phyloP scores from a whole-genome alignment of 768 basidiomycete genomes.

The Heimioporus sp. region DNA sequence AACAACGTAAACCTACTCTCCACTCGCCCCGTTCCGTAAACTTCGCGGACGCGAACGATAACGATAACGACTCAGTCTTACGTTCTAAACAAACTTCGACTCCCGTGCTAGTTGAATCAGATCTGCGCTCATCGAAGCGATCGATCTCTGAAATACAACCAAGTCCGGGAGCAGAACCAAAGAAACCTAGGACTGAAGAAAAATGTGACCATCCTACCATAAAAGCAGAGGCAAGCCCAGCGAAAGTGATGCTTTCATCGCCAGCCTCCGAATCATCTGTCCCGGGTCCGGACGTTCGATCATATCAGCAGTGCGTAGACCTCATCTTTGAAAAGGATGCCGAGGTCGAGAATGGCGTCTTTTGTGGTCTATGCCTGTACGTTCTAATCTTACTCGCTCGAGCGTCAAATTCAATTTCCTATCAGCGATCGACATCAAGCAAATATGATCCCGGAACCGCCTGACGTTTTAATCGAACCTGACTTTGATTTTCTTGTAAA shows the following conservation, averaged over 20 bases:
- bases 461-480: conserved; percentile 27
- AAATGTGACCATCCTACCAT: background rate
- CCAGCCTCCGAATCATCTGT: background rate
- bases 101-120: background rate
- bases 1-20: background rate
- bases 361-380: conserved; percentile 54
- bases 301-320: conserved; percentile 43
- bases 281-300: conserved; percentile 27
- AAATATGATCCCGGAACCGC: conserved; percentile 27
- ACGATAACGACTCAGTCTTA: background rate
- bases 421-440: conserved; percentile 27
- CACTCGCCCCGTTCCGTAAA: background rate
- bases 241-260: background rate
- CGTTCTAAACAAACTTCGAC: background rate
- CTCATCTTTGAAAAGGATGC: conserved; percentile 34
- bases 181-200: conserved; percentile 21
- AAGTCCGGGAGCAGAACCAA: conserved; percentile 11
- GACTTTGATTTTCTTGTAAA: conserved; percentile 41
- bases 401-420: background rate
- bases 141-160: conserved; percentile 7
- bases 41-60: background rate
- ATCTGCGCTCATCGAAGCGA: conserved; percentile 15
- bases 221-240: background rate
- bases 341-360: conserved; percentile 26
- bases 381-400: conserved; percentile 20